Conservation (phyloP, 495 filamentous ascomycete genomes). For the Neurospora pannonica region DNA sequence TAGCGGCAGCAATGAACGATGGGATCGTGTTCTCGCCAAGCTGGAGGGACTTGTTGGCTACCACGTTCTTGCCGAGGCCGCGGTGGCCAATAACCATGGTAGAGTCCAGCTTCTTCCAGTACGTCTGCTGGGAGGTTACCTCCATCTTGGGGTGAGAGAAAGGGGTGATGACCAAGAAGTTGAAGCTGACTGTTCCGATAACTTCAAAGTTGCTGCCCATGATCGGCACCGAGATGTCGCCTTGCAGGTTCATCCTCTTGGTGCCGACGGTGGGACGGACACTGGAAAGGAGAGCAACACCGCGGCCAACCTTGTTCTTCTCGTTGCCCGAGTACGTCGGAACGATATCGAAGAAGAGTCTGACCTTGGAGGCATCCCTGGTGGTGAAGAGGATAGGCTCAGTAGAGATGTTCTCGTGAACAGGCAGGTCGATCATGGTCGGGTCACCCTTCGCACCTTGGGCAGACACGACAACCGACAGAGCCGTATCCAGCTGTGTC, state of each 20-base stretch:
- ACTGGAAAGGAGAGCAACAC: constrained; percentile 78
- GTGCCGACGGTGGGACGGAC: constrained; percentile 73
- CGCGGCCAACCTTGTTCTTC: constrained; percentile 82
- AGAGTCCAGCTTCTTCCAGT: constrained; percentile 66
- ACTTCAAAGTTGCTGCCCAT: constrained; percentile 75
- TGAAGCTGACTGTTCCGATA: constrained; percentile 91
- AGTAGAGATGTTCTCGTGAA: constrained; percentile 86
- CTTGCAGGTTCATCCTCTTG: constrained; percentile 73
- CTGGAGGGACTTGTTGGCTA: constrained; percentile 73
- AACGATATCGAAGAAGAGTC: constrained; percentile 87
- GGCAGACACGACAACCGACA: constrained; percentile 89
- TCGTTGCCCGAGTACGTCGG: constrained; percentile 93
- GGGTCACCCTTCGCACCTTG: constrained; percentile 77
- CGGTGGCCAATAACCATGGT: constrained; percentile 94
- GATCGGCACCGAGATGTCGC: constrained; percentile 88
- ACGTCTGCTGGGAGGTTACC: constrained; percentile 79
- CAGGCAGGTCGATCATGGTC: constrained; percentile 81
- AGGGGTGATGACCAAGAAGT: constrained; percentile 89
- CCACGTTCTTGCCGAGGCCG: constrained; percentile 84
- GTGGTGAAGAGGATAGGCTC: constrained; percentile 87
- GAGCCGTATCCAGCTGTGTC: constrained; percentile 85
- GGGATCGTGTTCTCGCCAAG: constrained; percentile 91
- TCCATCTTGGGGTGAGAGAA: constrained; percentile 92
- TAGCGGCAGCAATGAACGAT: constrained; percentile 93
- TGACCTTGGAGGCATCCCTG: constrained; percentile 66